Conservation (phyloP, 331 rosid species). For the Quercus tomentella region DNA sequence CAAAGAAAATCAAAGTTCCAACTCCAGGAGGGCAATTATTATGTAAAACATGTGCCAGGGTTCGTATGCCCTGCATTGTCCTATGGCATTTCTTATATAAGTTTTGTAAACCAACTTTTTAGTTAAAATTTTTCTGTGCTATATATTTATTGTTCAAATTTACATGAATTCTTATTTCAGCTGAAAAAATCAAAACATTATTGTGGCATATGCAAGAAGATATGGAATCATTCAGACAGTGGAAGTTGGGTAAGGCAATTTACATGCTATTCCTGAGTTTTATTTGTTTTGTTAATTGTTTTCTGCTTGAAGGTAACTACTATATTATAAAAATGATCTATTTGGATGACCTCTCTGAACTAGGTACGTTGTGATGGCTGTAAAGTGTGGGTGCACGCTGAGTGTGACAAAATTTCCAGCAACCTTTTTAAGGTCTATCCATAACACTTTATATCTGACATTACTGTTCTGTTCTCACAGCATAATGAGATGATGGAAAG, state of each 20-base stretch:
- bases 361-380: slow-evolving; percentile 99
- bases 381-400: slow-evolving; percentile 99
- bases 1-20: slow-evolving; percentile 53
- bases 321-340: slow-evolving; percentile 14
- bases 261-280: not conserved
- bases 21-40: slow-evolving; percentile 54
- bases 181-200: slow-evolving; percentile 77
- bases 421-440: slow-evolving; percentile 72
- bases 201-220: slow-evolving; percentile 97
- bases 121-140: slow-evolving; percentile 10
- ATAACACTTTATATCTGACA: slow-evolving; percentile 10
- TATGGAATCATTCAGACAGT: slow-evolving; percentile 90
- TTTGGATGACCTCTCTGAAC: slow-evolving; percentile 24
- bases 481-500: slow-evolving; percentile 12
- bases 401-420: slow-evolving; percentile 87
- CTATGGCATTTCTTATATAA: slow-evolving; percentile 8
- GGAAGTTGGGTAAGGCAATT: slow-evolving; percentile 93
- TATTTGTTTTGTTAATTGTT: not conserved
- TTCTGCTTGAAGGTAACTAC: slow-evolving; percentile 1
- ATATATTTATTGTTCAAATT: not conserved
- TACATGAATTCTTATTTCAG: slow-evolving; percentile 40
- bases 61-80: slow-evolving; percentile 39
- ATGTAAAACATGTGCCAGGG: slow-evolving; percentile 89
- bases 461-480: slow-evolving; percentile 8
- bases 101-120: slow-evolving; percentile 12